Evolutionary conservation across 2,329 filamentous ascomycete species (phyloP).

Genomic region (Metarhizium rileyi): DNA sequence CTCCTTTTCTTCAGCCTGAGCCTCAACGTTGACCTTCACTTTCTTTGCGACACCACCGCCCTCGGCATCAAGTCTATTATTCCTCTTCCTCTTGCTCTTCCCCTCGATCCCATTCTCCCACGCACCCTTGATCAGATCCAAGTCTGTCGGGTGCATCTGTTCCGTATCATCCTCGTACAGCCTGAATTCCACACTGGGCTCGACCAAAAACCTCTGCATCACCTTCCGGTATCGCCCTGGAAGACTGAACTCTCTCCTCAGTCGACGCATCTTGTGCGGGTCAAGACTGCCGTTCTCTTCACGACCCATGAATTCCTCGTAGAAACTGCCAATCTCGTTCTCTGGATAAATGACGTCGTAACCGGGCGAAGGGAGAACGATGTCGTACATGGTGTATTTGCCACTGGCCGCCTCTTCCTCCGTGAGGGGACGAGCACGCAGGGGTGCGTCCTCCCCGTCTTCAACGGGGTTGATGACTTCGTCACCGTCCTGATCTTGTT

Average conservation of each 20-base stretch:
- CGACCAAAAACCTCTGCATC: constrained; percentile 58
- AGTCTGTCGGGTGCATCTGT: constrained; percentile 82
- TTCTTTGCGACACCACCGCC: constrained; percentile 5
- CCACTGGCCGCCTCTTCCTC: constrained; percentile 70
- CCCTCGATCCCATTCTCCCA: constrained; percentile 7
- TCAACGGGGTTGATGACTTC: constrained; percentile 33
- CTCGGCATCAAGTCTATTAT: too few relatives aligned
- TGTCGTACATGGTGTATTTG: constrained; percentile 70
- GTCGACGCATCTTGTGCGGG: constrained; percentile 77
- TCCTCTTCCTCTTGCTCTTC: constrained; percentile 10
- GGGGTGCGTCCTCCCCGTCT: constrained; percentile 32
- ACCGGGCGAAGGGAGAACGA: constrained; percentile 87
- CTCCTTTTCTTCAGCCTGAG: neutral
- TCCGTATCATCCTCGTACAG: constrained; percentile 61
- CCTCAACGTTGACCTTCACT: constrained; percentile 5
- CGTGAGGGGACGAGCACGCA: constrained; percentile 61
- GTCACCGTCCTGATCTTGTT: constrained; percentile 52
- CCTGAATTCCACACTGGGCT: constrained; percentile 58
- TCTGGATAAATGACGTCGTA: constrained; percentile 80
- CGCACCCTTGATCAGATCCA: constrained; percentile 53
- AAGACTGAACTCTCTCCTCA: constrained; percentile 78
- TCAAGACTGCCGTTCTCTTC: constrained; percentile 69
- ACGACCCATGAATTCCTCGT: constrained; percentile 75
- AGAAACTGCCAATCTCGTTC: constrained; percentile 78
- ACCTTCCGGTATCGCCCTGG: constrained; percentile 83